Percentiles rank a stretch among this genome's conserved stretches.
These are phyloP conservation scores for Quercus rubra DNA, from an alignment of 306 rosid genomes.

Conservation along the genomic window DNA sequence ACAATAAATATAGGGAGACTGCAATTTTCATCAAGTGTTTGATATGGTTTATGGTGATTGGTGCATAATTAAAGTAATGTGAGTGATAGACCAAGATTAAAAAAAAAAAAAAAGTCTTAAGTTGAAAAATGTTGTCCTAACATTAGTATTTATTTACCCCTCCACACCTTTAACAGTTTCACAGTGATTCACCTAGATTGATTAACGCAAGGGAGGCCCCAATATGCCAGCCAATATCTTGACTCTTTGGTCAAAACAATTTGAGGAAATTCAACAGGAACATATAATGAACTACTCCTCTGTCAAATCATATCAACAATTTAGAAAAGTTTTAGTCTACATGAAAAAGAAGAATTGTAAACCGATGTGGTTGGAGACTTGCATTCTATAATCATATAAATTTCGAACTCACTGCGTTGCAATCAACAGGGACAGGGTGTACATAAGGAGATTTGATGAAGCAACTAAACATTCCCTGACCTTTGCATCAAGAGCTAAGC, in stretches of 20 bases:
- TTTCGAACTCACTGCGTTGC: neutral
- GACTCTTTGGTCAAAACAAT: neutral
- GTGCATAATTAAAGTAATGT: no score
- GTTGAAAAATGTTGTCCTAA: no score
- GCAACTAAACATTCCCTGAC: neutral
- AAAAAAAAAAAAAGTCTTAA: no score
- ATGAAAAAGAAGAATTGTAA: neutral
- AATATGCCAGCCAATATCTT: neutral
- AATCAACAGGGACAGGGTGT: neutral
- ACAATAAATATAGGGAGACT: no score
- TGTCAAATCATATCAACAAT: neutral
- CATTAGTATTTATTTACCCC: no score
- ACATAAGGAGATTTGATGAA: neutral
- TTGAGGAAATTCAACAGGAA: slow-evolving; percentile 1
- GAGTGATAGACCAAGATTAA: no score
- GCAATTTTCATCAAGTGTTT: no score
- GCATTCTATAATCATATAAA: neutral
- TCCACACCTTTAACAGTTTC: neutral
- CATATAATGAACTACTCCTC: neutral
- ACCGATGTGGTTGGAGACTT: neutral
- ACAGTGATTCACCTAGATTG: neutral
- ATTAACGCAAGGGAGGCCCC: slow-evolving; percentile 1
- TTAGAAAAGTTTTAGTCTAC: neutral
- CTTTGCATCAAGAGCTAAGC: neutral
- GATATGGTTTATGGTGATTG: no score